phyloP scores from a whole-genome alignment of 1,284 basidiomycete genomes.

The Ganoderma leucocontextum region DNA sequence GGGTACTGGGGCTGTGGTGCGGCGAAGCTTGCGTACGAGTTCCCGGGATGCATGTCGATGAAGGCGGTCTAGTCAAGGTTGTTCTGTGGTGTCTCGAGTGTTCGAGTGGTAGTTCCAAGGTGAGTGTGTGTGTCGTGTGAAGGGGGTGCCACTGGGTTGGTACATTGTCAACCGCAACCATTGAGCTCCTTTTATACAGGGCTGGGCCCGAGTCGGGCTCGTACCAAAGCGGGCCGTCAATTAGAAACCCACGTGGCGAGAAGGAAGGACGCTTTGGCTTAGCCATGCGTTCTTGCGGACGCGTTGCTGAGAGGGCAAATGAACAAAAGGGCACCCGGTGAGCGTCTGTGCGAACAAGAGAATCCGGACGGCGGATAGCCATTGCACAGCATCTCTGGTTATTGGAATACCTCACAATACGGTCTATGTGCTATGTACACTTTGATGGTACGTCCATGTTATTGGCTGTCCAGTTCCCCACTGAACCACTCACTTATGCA shows the following conservation, averaged over 20 bases:
- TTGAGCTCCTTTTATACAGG: slow-evolving; percentile 13
- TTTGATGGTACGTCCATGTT: neutral
- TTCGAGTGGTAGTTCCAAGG: neutral
- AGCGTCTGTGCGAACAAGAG: slow-evolving; percentile 19
- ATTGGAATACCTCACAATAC: neutral
- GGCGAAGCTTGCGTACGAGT: neutral
- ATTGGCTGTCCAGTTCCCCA: neutral
- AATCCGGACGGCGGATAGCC: neutral
- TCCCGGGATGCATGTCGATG: neutral
- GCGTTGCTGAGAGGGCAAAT: neutral
- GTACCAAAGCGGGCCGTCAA: slow-evolving; percentile 9
- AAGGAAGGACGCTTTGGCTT: slow-evolving; percentile 9
- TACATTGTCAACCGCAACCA: slow-evolving; percentile 8
- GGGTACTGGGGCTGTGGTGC: slow-evolving; percentile 11
- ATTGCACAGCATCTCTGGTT: neutral
- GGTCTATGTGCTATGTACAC: neutral
- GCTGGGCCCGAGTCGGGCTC: neutral
- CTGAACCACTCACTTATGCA: neutral
- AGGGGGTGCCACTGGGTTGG: slow-evolving; percentile 2
- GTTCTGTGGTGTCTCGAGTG: neutral
- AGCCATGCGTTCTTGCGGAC: neutral
- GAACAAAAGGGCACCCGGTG: slow-evolving; percentile 17
- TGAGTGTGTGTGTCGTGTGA: slow-evolving; percentile 2
- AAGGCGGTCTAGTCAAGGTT: neutral
- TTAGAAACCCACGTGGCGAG: slow-evolving; percentile 7